Base-by-base conservation (phyloP, 371 early-diverging fungal genomes). In the Actinomucor elegans region DNA sequence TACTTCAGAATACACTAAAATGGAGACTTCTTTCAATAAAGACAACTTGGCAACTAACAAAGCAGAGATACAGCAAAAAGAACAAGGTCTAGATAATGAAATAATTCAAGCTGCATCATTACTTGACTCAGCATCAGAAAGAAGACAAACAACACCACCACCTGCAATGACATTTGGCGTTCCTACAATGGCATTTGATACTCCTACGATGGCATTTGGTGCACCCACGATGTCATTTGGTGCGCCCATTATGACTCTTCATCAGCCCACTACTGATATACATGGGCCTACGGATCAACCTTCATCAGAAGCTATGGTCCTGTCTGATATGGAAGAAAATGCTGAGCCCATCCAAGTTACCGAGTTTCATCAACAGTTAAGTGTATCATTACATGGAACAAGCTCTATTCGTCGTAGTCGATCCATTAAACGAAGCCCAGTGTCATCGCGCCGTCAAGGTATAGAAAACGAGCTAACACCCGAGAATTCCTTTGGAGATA, bases 1-100 rank as follows among this genome's bases (percentile, higher is more conserved):
- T 2, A 64, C 64, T 1, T 64, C 59, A 14, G 64, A 64, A 32
- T 55, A 58, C 40, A 41, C 36, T 17, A 59, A 64, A 31, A 46
- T 64, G 35, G 58, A 64, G 27, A 33, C 58, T 10, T 50, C 58
- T 2, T 64, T 58, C n/a, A 54, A 50, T 1, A 59, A 59, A 6
- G 44, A 57, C 6, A 50, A 53, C 18, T 57, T 53, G 17, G 24
- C 35, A 1, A 15, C 21, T 6, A 23, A 43, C 32, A 11, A 40
- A 2, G 6, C 18, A 18, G 2, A 2, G 7, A 6, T 23, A 2
- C 36, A 43, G 6, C 28, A 35, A 36, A 52, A 44, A 18, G 36
- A 26, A 1, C 26, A 24, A 9, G 21, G 24, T 12, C 46, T 38
- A 21, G 38, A 54, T n/a, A n/a, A n/a, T n/a, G n/a, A n/a, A n/a